Evolutionary conservation across 208 protist genomes (phyloP), one percentile per base, ranked within the genome.

Genomic region (Trypanosoma rangeli): DNA sequence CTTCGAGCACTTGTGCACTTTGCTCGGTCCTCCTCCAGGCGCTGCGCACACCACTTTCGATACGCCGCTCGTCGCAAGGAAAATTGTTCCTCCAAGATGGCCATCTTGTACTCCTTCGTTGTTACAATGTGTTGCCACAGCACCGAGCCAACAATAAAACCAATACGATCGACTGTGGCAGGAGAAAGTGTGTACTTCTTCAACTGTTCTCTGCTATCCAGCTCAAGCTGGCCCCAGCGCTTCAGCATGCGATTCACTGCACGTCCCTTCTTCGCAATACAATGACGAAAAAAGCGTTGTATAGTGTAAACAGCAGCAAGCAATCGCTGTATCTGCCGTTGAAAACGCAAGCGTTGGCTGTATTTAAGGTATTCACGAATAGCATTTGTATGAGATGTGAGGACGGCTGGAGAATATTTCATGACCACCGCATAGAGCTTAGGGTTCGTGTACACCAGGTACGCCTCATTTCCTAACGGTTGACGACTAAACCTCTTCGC

Each of bases 111-210:
- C 35, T 82, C 74, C 18, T 70, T 57, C 29, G 90, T 84, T 28
- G 90, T 95, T 26, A 93, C 50, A 80, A 95, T 89, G 68, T 93
- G 82, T 42, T 93, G 78, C 81, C 91, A 89, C 48, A 95, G 65
- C 24, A 95, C 76, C 24, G n/a, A 86, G 52, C 77, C 83, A 9
- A 87, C 87, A 44, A 95, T 78, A 28, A 87, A 78, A 39, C 84
- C 80, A 22, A 93, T 77, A 18, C 79, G 78, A 65, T 87, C 82
- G 29, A 80, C 49, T 26, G 83, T 71, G 12, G 85, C 80, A 42
- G 77, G 79, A 50, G 72, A 50, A 26, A 80, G 52, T 3, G 78
- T 76, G 73, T 89, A 77, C 62, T 86, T 82, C 68, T 90, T 80
- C 37, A 95, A 71, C 49, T 79, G 78, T 52, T 83, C 64, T 24